Percentiles rank a stretch among this genome's conserved stretches.
phyloP scores from a whole-genome alignment of 306 rosid species.

The Fragaria vesca region DNA sequence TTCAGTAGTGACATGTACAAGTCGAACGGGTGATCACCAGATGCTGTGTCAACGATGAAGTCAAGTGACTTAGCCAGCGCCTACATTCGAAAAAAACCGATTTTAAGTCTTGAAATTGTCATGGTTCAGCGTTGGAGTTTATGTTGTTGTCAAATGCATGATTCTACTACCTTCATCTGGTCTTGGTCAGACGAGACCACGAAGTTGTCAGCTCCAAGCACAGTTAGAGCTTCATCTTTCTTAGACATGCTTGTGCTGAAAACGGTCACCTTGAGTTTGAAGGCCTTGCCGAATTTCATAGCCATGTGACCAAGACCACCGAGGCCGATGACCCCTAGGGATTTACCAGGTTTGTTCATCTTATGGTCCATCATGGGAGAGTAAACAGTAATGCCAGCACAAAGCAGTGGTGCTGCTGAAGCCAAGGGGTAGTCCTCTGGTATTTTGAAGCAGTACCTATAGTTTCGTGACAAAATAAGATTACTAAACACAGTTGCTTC shows the following conservation, averaged over 20 bases:
- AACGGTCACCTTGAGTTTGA: conserved; percentile 61
- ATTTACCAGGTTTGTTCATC: conserved; percentile 75
- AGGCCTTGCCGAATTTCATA: conserved; percentile 74
- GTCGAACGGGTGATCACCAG: conserved; percentile 82
- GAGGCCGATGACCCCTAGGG: conserved; percentile 72
- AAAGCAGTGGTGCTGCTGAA: conserved; percentile 81
- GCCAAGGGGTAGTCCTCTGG: conserved; percentile 65
- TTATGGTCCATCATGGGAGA: conserved; percentile 51
- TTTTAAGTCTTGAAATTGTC: neutral
- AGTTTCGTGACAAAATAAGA: neutral
- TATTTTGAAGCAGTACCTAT: conserved; percentile 63
- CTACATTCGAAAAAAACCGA: conserved; percentile 20
- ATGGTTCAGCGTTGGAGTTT: no score
- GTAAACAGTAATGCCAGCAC: conserved; percentile 78
- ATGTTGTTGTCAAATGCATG: no score
- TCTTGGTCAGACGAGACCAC: conserved; percentile 60
- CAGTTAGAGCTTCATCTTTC: conserved; percentile 62
- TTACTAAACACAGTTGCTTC: neutral
- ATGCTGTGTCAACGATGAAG: conserved; percentile 75
- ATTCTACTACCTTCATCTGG: conserved; percentile 43
- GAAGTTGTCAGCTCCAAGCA: conserved; percentile 58
- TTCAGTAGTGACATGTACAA: conserved; percentile 68
- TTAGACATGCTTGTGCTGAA: conserved; percentile 74
- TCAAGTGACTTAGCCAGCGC: conserved; percentile 59
- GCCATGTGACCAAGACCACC: conserved; percentile 87